Base-by-base conservation (phyloP, 208 protist genomes). In the Trypanosoma rangeli region DNA sequence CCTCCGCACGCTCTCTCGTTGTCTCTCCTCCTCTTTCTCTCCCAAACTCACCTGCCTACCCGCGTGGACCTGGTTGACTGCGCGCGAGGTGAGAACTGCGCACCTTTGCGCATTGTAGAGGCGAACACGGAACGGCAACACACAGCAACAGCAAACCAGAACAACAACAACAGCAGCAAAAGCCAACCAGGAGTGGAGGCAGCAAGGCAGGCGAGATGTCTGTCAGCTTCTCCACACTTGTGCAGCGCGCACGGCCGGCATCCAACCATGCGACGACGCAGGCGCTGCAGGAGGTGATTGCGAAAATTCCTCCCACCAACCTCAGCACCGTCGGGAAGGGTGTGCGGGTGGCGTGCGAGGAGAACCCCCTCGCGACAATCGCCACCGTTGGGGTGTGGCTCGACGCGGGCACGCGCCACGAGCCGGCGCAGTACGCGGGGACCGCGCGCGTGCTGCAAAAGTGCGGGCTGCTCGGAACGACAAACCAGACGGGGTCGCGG, bases 361-460 rank as follows among this genome's bases (percentile, higher is more conserved):
- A 94, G 72, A 94, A 90, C 60, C 85, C 84, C 20, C 67, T 90
- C 48, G 78, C 92, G 1, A 85, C 97, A 67, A 89, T 98, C n/a
- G 95, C 95, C 12, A 99, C 95, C 53, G 94, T 99, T 55, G 98
- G 98, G 37, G 81, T 99, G 24, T 99, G 95, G 93, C 89, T 99
- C 50, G 94, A 99, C 65, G 78, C 96, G 16, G 98, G 98, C 62
- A 95, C 86, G 54, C 90, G 97, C 35, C 98, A 98, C 76, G 98
- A 99, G 89, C 94, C 76, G 24, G 89, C 85, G 31, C 64, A 92
- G 13, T 99, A 92, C 86, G 99, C 99, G 70, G 98, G 98, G 50
- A 92, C 93, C 18, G 97, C 98, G 48, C 98, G 99, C 72, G 99
- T 99, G 71, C 87, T 99, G 26, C 97, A 99, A 82, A 98, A 99